phyloP scores from a whole-genome alignment of 2,329 filamentous ascomycete species.

The Madurella mycetomatis region DNA sequence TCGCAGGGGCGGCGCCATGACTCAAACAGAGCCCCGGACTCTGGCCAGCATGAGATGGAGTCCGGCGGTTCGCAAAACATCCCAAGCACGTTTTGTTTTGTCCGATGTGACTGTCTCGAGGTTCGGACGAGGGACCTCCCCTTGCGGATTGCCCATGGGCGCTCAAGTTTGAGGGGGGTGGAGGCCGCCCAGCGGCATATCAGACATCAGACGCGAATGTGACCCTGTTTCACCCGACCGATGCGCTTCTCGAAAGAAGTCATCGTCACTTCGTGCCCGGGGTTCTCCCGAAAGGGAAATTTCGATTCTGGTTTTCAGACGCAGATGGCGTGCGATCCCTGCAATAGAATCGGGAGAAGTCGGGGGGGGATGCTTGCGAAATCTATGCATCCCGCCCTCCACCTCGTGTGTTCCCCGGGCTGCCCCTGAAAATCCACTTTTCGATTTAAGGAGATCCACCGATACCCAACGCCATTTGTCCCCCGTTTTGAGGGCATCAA shows the following conservation, averaged over 20 bases:
- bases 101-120: slow-evolving; percentile 1
- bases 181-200: slow-evolving; percentile 19
- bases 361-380: slow-evolving; percentile 7
- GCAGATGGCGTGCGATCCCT: slow-evolving; percentile 7
- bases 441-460: slow-evolving; percentile 7
- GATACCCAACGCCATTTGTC: slow-evolving; percentile 5
- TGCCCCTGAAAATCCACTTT: slow-evolving; percentile 20
- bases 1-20: slow-evolving; percentile 1
- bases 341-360: slow-evolving; percentile 18
- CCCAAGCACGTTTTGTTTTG: background rate
- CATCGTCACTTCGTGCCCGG: background rate
- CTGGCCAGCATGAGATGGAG: background rate
- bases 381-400: background rate
- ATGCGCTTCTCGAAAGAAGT: slow-evolving; percentile 14
- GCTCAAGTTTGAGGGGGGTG: slow-evolving; percentile 19
- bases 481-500: background rate
- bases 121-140: background rate
- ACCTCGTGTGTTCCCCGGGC: slow-evolving; percentile 20
- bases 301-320: background rate
- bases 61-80: background rate
- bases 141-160: background rate
- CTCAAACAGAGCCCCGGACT: slow-evolving; percentile 1
- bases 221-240: slow-evolving; percentile 16
- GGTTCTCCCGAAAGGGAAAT: slow-evolving; percentile 7
- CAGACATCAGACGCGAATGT: slow-evolving; percentile 16